phyloP scores from a whole-genome alignment of 2,329 filamentous ascomycete genomes.

The Aureobasidium sp. region DNA sequence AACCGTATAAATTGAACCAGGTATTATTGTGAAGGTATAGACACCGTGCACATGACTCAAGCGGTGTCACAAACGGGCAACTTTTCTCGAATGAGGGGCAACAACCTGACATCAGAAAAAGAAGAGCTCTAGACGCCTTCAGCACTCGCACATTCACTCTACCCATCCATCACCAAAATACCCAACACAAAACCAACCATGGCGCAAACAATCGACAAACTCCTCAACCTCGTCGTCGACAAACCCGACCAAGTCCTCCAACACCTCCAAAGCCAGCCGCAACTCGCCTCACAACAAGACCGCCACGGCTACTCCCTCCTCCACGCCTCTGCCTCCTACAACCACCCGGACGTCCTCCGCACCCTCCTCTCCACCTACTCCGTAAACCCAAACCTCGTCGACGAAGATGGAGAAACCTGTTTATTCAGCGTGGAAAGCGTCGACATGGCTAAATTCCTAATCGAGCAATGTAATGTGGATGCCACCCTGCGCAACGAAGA shows the following conservation, averaged over 20 bases:
- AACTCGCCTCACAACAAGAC: constrained; percentile 74
- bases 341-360: constrained; percentile 63
- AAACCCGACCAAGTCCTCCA: constrained; percentile 64
- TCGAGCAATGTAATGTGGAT: constrained; percentile 75
- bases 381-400: constrained; percentile 70
- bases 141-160: neutral
- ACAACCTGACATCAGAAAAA: constrained; percentile 6
- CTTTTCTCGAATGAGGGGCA: neutral
- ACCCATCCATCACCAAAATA: neutral
- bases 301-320: constrained; percentile 89
- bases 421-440: constrained; percentile 83
- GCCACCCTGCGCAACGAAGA: constrained; percentile 53
- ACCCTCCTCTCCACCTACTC: constrained; percentile 51
- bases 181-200: constrained; percentile 13
- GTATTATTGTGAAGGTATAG: neutral
- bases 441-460: constrained; percentile 66
- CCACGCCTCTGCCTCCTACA: constrained; percentile 89
- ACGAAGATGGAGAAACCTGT: constrained; percentile 91
- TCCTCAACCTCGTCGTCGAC: constrained; percentile 62
- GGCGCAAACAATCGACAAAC: constrained; percentile 35
- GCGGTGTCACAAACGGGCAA: neutral
- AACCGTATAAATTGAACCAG: too few species aligned
- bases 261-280: constrained; percentile 64
- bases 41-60: constrained; percentile 4
- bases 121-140: neutral